Percentiles rank a stretch among this genome's conserved stretches.
phyloP scores from a whole-genome alignment of 352 stramenopile species.

The Pythium utonaiense region DNA sequence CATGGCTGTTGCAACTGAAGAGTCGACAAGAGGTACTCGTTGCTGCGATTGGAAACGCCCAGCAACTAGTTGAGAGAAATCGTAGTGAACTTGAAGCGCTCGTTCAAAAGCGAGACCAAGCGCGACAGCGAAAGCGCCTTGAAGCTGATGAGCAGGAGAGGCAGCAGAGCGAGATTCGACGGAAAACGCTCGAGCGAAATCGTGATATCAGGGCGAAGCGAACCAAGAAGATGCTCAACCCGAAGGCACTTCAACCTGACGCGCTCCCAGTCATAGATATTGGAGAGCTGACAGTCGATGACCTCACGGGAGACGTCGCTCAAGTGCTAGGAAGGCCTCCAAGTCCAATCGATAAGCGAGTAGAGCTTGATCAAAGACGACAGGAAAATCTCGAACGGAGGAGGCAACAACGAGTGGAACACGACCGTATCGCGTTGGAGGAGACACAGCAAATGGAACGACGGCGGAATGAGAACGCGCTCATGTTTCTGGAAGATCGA shows the following conservation, averaged over 20 bases:
- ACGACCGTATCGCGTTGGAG: conserved; percentile 8
- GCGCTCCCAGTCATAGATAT: neutral
- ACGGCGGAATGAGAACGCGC: conserved; percentile 36
- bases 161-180: conserved; percentile 14
- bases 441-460: conserved; percentile 26
- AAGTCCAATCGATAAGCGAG: neutral
- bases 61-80: neutral
- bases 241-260: neutral
- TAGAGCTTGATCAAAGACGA: conserved; percentile 29
- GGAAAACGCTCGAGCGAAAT: conserved; percentile 26
- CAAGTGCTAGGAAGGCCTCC: neutral
- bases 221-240: neutral
- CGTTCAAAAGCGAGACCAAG: conserved; percentile 13
- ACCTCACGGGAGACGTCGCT: neutral
- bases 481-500: conserved; percentile 50
- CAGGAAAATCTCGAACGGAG: conserved; percentile 9
- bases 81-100: conserved; percentile 13
- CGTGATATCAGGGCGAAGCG: conserved; percentile 16
- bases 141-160: conserved; percentile 1
- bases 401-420: conserved; percentile 11
- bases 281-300: neutral
- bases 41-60: neutral
- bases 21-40: neutral
- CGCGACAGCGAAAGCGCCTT: conserved; percentile 18
- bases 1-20: neutral